Evolutionary conservation across 2,329 filamentous ascomycete species (phyloP).

Genomic region (Monosporascus sp.): DNA sequence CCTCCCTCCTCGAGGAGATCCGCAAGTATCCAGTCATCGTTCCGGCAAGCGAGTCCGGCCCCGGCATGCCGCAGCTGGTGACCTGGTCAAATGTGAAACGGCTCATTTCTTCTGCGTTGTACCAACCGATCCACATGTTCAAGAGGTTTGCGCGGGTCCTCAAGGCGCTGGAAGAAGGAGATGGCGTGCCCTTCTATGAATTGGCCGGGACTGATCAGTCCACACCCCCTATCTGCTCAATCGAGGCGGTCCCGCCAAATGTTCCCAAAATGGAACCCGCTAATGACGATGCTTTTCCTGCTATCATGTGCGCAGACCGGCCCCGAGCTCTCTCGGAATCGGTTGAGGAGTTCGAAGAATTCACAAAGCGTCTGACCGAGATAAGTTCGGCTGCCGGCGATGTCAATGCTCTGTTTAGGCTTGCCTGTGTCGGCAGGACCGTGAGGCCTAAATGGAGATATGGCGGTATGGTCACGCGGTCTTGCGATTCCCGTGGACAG

Average conservation of each 20-base stretch:
- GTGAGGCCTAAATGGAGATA: slow-evolving; percentile 25
- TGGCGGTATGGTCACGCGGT: slow-evolving; percentile 2
- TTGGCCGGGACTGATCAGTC: slow-evolving; percentile 15
- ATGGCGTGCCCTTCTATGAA: slow-evolving; percentile 39
- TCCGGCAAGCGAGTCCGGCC: slow-evolving; percentile 22
- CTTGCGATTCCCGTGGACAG: too few relatives aligned
- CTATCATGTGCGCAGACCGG: slow-evolving; percentile 41
- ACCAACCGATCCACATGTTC: slow-evolving; percentile 38
- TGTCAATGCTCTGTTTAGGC: slow-evolving; percentile 32
- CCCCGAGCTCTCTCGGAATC: slow-evolving; percentile 22
- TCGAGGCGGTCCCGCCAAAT: slow-evolving; percentile 24
- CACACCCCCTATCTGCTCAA: slow-evolving; percentile 22
- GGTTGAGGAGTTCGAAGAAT: slow-evolving; percentile 27
- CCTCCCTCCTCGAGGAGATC: slow-evolving; percentile 34
- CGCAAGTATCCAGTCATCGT: slow-evolving; percentile 39
- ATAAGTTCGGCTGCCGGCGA: slow-evolving; percentile 39
- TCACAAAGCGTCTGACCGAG: slow-evolving; percentile 26
- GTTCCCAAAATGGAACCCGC: slow-evolving; percentile 26
- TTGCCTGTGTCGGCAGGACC: slow-evolving; percentile 27
- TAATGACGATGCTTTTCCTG: slow-evolving; percentile 37
- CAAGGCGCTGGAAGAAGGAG: slow-evolving; percentile 35
- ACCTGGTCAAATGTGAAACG: slow-evolving; percentile 43
- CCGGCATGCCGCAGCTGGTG: slow-evolving; percentile 41
- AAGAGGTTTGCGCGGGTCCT: slow-evolving; percentile 36
- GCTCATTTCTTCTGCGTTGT: slow-evolving; percentile 37